Percentiles rank a stretch among this genome's conserved stretches.
phyloP scores from a whole-genome alignment of 2,329 filamentous ascomycete genomes.

The Claviceps sp. region DNA sequence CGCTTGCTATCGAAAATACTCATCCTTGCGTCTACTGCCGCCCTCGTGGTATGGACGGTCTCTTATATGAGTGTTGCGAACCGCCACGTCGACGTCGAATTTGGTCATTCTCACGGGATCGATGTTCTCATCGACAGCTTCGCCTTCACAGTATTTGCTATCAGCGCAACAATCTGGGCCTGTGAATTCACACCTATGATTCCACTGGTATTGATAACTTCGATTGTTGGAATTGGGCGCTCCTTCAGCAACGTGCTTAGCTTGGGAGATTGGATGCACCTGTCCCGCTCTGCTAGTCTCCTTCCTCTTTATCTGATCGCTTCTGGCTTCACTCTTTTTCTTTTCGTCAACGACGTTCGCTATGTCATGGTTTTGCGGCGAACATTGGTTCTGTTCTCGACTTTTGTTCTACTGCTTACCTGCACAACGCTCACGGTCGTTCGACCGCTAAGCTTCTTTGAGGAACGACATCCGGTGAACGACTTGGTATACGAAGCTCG shows the following conservation, averaged over 20 bases:
- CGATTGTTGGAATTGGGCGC: conserved; percentile 26
- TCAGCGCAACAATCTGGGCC: conserved; percentile 32
- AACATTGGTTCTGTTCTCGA: conserved; percentile 23
- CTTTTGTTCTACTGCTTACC: conserved; percentile 23
- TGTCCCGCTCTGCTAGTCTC: conserved; percentile 22
- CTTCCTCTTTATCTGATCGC: conserved; percentile 26
- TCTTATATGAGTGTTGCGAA: conserved; percentile 16
- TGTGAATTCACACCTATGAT: conserved; percentile 32
- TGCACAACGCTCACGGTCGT: conserved; percentile 24
- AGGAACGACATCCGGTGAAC: conserved; percentile 31
- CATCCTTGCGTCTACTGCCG: conserved; percentile 24
- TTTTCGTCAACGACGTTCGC: conserved; percentile 29
- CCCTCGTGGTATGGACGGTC: conserved; percentile 23
- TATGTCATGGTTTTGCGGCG: conserved; percentile 30
- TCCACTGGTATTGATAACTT: conserved; percentile 28
- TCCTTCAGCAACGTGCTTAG: conserved; percentile 22
- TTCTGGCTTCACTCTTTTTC: conserved; percentile 28
- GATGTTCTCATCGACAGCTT: conserved; percentile 36
- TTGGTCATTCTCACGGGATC: conserved; percentile 33
- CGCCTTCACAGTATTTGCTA: conserved; percentile 28
- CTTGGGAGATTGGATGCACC: conserved; percentile 33
- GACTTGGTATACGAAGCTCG: conserved; percentile 35
- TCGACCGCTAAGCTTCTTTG: conserved; percentile 16
- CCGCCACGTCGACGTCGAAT: conserved; percentile 14
- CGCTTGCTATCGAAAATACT: conserved; percentile 30